Base-by-base conservation (phyloP, 257 asterid species). In the Solanum peruvianum region DNA sequence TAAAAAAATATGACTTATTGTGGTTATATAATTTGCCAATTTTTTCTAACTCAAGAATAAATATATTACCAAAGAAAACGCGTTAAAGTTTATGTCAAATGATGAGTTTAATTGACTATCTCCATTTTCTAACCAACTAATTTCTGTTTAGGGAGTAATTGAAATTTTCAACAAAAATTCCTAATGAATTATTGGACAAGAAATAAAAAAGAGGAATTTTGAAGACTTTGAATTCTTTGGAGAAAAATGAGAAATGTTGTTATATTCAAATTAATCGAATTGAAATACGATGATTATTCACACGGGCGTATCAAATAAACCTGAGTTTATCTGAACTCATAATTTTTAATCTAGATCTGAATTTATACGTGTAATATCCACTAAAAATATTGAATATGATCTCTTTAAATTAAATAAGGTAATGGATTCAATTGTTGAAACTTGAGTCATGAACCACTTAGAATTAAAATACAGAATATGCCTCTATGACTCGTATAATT, bases 11-110 rank as follows among this genome's bases (percentile, higher is more conserved):
- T 70, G 25, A 70, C 44, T 71, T 18, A 69, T 29, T 29, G 3
- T 49, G 42, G 16, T 23, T 1, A 37, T 37, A 37, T 80, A 47
- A 9, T 80, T 80, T 47, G 44, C 44, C 67, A 47, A 80, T 27
- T 45, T 27, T 52, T 66, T 80, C 49, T 87, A 15, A 86, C 77
- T 44, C 37, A 37, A 75, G 41, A 83, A 76, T 42, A 86, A 82
- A 72, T 88, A 60, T 82, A 77, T 41, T 42, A 49, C n/a, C 83
- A 80, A 60, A 80, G 27, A 21, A 89, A 78, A 86, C 89, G 88
- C 93, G 93, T 86, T 31, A 84, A 49, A 84, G 64, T 86, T 75
- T 49, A 35, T 85, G 86, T 47, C 41, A 47, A 39, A 37, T 81
- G 69, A 81, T 72, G 89, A 87, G 76, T 71, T 33, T 78, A 85